Conservation (phyloP, 1,284 basidiomycete species). For the Sanghuangporus sanghuang region DNA sequence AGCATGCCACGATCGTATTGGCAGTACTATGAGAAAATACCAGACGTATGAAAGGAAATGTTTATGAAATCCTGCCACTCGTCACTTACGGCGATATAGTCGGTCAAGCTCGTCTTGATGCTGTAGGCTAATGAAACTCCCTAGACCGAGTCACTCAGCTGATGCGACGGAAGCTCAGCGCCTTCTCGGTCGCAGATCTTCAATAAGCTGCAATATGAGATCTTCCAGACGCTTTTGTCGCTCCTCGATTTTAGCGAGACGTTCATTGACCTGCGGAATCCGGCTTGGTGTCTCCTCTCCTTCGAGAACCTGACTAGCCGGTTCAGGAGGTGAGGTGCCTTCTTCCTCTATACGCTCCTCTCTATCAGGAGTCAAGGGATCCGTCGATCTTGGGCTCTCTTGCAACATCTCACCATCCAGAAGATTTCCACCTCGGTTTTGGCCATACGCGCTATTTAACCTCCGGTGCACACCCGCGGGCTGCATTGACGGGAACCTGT, state of each 20-base stretch:
- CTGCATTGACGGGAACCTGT: constrained; percentile 18
- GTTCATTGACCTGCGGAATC: constrained; percentile 29
- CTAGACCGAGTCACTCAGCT: too few relatives aligned
- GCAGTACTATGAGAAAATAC: too few relatives aligned
- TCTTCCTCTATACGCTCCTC: neutral
- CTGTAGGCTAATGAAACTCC: too few relatives aligned
- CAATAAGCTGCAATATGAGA: constrained; percentile 39
- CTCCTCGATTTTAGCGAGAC: constrained; percentile 55
- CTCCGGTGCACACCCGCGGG: constrained; percentile 7
- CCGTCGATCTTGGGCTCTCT: constrained; percentile 7
- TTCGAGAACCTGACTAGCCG: constrained; percentile 39
- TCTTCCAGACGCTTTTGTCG: constrained; percentile 61
- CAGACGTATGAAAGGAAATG: too few relatives aligned
- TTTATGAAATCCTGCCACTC: too few relatives aligned
- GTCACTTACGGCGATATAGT: too few relatives aligned
- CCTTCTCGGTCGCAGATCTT: constrained; percentile 9
- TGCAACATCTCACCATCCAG: constrained; percentile 7
- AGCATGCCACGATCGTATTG: too few relatives aligned
- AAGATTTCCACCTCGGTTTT: constrained; percentile 6
- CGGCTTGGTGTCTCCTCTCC: constrained; percentile 26
- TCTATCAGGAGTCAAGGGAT: constrained; percentile 11
- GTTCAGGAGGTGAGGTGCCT: constrained; percentile 28
- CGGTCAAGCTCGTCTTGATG: too few relatives aligned
- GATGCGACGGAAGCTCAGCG: neutral
- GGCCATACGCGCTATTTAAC: constrained; percentile 11